A percentile compares a stretch with the other conserved stretches of the same genome.
Conservation (phyloP, 805 yeast species). For the Kodamaea neixiangensis region DNA sequence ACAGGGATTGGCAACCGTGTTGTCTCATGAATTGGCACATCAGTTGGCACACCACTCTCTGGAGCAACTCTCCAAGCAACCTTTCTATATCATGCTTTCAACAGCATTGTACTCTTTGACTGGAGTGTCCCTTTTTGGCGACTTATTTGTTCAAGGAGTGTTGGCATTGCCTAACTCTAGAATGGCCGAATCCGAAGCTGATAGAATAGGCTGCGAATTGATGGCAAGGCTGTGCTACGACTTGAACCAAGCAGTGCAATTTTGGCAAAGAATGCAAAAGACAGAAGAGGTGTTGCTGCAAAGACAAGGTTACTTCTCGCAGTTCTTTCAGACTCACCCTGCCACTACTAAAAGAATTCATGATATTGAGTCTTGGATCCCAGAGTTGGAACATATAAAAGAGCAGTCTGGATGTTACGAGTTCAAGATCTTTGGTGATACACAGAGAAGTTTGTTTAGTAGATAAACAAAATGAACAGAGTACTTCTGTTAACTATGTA, state of each 20-base stretch:
- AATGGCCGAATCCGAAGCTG: conserved; percentile 96
- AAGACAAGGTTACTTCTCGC: conserved; percentile 38
- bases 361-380: conserved; percentile 69
- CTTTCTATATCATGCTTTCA: conserved; percentile 61
- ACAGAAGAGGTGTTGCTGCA: conserved; percentile 45
- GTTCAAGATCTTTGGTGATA: conserved; percentile 20
- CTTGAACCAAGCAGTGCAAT: conserved; percentile 67
- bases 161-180: conserved; percentile 84
- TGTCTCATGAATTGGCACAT: conserved; percentile 92
- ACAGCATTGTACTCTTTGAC: conserved; percentile 58
- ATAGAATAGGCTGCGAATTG: conserved; percentile 86
- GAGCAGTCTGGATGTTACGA: conserved; percentile 45
- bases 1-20: conserved; percentile 93
- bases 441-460: conserved; percentile 17
- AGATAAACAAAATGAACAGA: background rate
- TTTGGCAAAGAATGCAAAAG: conserved; percentile 81
- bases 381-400: conserved; percentile 49
- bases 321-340: conserved; percentile 88
- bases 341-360: conserved; percentile 70
- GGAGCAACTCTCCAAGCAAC: conserved; percentile 78
- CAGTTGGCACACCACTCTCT: conserved; percentile 90
- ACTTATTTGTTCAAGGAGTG: conserved; percentile 53
- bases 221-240: conserved; percentile 90
- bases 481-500: conserved; percentile 14
- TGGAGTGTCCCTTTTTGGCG: conserved; percentile 55